phyloP scores from a whole-genome alignment of 305 asterid species.

The Petunia hybrid region DNA sequence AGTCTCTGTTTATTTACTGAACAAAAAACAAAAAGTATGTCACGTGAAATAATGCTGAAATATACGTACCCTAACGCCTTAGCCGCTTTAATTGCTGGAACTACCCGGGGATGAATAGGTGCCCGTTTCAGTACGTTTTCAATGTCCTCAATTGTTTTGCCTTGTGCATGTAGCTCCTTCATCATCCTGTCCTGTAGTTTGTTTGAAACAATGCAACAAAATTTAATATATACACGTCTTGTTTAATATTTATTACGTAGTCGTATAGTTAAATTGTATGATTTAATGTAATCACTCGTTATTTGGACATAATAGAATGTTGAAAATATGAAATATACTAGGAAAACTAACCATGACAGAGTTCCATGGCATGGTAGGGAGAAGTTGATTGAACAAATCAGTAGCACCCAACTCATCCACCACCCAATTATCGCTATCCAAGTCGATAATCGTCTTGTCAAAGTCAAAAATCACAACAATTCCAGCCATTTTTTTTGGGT shows the following conservation, averaged over 20 bases:
- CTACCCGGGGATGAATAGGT: constrained; percentile 60
- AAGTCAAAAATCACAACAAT: constrained; percentile 73
- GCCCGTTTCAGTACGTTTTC: constrained; percentile 56
- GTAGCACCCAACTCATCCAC: constrained; percentile 73
- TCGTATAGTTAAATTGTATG: not conserved
- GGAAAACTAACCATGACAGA: constrained; percentile 60
- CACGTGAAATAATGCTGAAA: not conserved
- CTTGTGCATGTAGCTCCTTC: constrained; percentile 63
- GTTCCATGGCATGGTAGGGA: constrained; percentile 89
- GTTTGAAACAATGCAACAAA: not conserved
- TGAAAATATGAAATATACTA: not conserved
- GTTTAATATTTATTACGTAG: no score
- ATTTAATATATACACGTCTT: not conserved
- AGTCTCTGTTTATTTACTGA: not conserved
- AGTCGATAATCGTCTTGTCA: constrained; percentile 80
- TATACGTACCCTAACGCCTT: constrained; percentile 65
- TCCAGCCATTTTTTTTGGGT: constrained; percentile 51
- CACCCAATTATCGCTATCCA: constrained; percentile 93
- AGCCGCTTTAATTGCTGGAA: constrained; percentile 64
- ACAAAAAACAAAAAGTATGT: not conserved
- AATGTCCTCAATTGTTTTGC: constrained; percentile 63
- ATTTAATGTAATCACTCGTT: no score
- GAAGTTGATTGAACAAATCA: constrained; percentile 70
- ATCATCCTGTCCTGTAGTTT: constrained; percentile 60
- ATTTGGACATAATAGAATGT: no score